Base-by-base conservation (phyloP, 352 stramenopile genomes). In the Blastocystis sp. region DNA sequence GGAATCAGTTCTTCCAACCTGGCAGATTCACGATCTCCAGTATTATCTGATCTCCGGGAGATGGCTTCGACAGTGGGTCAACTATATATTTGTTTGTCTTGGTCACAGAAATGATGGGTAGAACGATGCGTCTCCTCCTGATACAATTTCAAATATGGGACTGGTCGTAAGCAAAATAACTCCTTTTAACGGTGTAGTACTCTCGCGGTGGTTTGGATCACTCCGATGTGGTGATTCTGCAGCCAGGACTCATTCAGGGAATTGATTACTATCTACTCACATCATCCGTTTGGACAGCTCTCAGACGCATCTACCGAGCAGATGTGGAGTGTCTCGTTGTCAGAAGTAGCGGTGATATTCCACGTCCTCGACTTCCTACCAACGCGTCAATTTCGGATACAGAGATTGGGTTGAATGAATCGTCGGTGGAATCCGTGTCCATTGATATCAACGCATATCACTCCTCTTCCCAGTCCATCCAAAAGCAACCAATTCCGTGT, bases 261-360 rank as follows among this genome's bases (percentile, higher is more conserved):
- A 57, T 78, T 34, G 67, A 78, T 27, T 78, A 59, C 38, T 78
- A 78, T 40, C 38, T 78, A 7, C 36, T 78, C 4, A 78, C 56
- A 38, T 29, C 24, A 32, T 42, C 42, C 18, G 67, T 78, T 0
- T 78, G 67, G 67, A 24, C 27, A 27, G 18, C 32, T 78, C 51
- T 78, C 7, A 24, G 9, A 29, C 46, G n/a, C 4, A 42, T 18
- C 4, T 78, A 78, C 27, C 36, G 42, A 0, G 56, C 21, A 3
- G 51, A 59, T 27, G 2, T 59, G 11, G 21, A 38, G 11, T 59
- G 34, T 59, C 18, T 32, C 11, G 57, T 59, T 18, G 27, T 34
- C 51, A 27, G 32, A 34, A 32, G 18, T 11, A 16, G 18, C n/a
- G 18, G n/a, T 18, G 51, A 59, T 59, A 32, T 59, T 6, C 3